These are phyloP conservation scores for Moesziomyces sp. DNA, from an alignment of 1,284 basidiomycete genomes.

Conservation along the genomic window DNA sequence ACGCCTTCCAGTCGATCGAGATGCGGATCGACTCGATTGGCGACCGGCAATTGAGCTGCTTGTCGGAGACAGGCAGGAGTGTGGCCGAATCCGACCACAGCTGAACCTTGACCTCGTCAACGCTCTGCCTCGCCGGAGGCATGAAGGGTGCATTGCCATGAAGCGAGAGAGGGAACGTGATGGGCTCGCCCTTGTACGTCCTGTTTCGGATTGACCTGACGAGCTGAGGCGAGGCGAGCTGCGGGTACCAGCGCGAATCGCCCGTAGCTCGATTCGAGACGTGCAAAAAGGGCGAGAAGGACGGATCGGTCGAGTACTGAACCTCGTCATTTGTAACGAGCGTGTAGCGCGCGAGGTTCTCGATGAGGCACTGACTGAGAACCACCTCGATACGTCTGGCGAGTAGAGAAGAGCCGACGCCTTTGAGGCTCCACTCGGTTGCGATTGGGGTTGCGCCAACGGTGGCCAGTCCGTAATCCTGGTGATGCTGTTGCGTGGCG, in stretches of 20 bases:
- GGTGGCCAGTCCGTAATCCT: slow-evolving; percentile 10
- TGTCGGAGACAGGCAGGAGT: slow-evolving; percentile 7
- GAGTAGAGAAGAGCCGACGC: slow-evolving; percentile 48
- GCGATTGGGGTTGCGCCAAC: slow-evolving; percentile 15
- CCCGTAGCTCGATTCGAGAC: slow-evolving; percentile 48
- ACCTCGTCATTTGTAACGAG: slow-evolving; percentile 17
- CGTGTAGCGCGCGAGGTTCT: slow-evolving; percentile 23
- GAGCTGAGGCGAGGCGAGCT: slow-evolving; percentile 15
- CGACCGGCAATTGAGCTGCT: slow-evolving; percentile 17
- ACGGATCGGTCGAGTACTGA: slow-evolving; percentile 13
- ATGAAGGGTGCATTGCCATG: slow-evolving; percentile 63
- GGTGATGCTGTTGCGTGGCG: slow-evolving; percentile 16
- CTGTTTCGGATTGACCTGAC: slow-evolving; percentile 15
- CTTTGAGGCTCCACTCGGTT: slow-evolving; percentile 41
- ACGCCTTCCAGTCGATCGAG: slow-evolving; percentile 53
- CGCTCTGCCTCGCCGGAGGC: slow-evolving; percentile 35
- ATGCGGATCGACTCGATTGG: slow-evolving; percentile 43
- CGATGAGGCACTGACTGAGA: slow-evolving; percentile 37
- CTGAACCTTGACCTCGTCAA: slow-evolving; percentile 41
- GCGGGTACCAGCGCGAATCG: slow-evolving; percentile 58
- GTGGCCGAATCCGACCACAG: slow-evolving; percentile 52
- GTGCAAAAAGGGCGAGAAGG: slow-evolving; percentile 55
- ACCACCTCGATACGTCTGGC: slow-evolving; percentile 45
- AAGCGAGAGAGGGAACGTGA: slow-evolving; percentile 45
- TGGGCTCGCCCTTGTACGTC: slow-evolving; percentile 14